Evolutionary conservation across 2,329 filamentous ascomycete genomes (phyloP), one percentile per base, ranked within the genome.

Genomic region (Scorias spongiosa): DNA sequence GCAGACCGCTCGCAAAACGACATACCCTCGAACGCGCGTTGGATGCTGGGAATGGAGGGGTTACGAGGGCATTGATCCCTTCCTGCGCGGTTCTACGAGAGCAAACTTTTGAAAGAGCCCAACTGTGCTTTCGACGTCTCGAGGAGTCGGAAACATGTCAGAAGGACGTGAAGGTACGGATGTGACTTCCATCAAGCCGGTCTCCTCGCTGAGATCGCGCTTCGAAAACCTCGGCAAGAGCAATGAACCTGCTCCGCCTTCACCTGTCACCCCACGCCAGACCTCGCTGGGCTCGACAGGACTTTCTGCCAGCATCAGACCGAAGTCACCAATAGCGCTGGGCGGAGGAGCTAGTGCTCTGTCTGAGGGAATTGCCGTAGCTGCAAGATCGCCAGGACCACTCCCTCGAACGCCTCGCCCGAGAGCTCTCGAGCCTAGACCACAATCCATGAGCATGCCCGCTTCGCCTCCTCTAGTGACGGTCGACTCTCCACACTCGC

Each of bases 151-250:
- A 26, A 38, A 11, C 10, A 56, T 53, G 53, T 48, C 50, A n/a
- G 41, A 51, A 42, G 40, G 44, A 15, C 64, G 68, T 50, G 69
- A 84, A 54, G 80, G 76, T 63, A 78, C 78, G 46, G 84, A 88
- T 70, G 81, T 74, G 66, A 81, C 81, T 46, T 87, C 84, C 50
- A 78, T 88, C 55, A 84, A 80, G 67, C 83, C 85, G 20, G 84
- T 91, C 42, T 91, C 84, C 42, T 88, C 84, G 42, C 69, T 91
- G 48, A 75, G 80, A 48, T 84, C 82, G 49, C 80, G 83, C 54
- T 91, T 89, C 61, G 84, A 91, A 68, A 85, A 81, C 58, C 78
- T 89, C 67, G 51, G 54, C 17, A 59, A 59, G 37, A 51, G 55
- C 18, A 45, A 42, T 12, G 51, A 53, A 38, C 41, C 41, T 11